Base-by-base conservation (phyloP, 2,329 filamentous ascomycete genomes). In the Ilyonectria robusta region DNA sequence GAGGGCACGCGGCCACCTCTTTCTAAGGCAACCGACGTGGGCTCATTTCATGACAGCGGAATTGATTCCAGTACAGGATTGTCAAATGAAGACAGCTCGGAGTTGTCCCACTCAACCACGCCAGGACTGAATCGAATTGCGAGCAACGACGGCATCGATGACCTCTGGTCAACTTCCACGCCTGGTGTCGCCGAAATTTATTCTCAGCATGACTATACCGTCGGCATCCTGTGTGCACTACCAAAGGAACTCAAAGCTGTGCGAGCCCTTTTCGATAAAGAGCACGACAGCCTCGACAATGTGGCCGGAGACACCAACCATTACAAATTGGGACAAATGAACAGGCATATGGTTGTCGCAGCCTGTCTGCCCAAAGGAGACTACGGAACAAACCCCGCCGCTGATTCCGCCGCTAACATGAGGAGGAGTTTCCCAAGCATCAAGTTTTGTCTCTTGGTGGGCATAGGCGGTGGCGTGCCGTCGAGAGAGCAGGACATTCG, bases 311-410 rank as follows among this genome's bases (percentile, higher is more conserved):
- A 68, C 19, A 66, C 44, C 47, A 68, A 68, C 10, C 40, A 31
- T 17, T 71, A 73, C 23, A 40, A 35, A 6, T 48, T 72, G 1
- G 71, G 71, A 8, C 46, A n/a, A 0, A 67, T 73, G 7, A 59
- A 29, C 1, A 11, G 29, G 2, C 70, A 73, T 19, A 48, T 59
- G 17, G 47, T 72, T 2, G 70, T 73, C 1, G 68, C 66, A 4
- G 59, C 61, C 6, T 72, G 68, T 40, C 64, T 73, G 1, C 71
- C 71, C 23, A 3, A 29, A 1, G 70, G 67, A 4, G 53, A 65
- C n/a, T 71, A 72, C 57, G 62, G 58, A 2, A 67, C 59, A 17
- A 72, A 69, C 15, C 10, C 65, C 17, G 61, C 70, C 17, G 56
- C 67, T 0, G 62, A 56, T 13, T 60, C 46, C 2, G 59, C 65